These are phyloP conservation scores for Dictyostelium brefeldianum DNA, from an alignment of 78 protist genomes.

Conservation along the genomic window DNA sequence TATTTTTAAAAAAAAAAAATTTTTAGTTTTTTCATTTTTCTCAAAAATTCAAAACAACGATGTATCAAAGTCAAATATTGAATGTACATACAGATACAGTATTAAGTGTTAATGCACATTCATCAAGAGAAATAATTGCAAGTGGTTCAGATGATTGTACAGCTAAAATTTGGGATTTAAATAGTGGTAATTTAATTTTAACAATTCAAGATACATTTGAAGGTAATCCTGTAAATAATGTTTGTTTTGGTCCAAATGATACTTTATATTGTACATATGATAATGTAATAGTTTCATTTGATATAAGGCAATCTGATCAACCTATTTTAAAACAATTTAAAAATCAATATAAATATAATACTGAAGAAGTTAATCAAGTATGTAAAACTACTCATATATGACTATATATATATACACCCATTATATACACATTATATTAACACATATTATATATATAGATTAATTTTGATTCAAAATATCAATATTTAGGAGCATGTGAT, in stretches of 20 bases:
- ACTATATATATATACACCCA: too few relatives aligned
- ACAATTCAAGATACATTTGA: slow-evolving; percentile 10
- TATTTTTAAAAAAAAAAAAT: too few relatives aligned
- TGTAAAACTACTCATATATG: too few relatives aligned
- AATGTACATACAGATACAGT: slow-evolving; percentile 69
- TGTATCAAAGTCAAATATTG: too few relatives aligned
- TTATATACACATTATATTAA: too few relatives aligned
- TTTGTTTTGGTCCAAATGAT: slow-evolving; percentile 32
- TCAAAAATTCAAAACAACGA: too few relatives aligned
- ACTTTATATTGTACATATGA: slow-evolving; percentile 55
- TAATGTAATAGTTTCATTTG: slow-evolving; percentile 25
- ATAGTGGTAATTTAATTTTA: slow-evolving; percentile 12
- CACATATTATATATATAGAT: not conserved
- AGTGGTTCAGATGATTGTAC: slow-evolving; percentile 51
- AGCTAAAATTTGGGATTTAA: slow-evolving; percentile 64
- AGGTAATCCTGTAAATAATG: slow-evolving; percentile 35
- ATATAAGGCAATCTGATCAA: slow-evolving; percentile 22
- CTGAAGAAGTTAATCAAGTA: slow-evolving; percentile 56
- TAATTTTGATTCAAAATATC: slow-evolving; percentile 59
- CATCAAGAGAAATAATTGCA: not conserved
- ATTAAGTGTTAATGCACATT: slow-evolving; percentile 3
- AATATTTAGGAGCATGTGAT: slow-evolving; percentile 74
- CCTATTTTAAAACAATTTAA: slow-evolving; percentile 19
- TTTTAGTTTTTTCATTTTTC: too few relatives aligned
- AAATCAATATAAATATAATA: slow-evolving; percentile 20